Evolutionary conservation across 345 rosid species (phyloP).

Genomic region (Populus simonii): DNA sequence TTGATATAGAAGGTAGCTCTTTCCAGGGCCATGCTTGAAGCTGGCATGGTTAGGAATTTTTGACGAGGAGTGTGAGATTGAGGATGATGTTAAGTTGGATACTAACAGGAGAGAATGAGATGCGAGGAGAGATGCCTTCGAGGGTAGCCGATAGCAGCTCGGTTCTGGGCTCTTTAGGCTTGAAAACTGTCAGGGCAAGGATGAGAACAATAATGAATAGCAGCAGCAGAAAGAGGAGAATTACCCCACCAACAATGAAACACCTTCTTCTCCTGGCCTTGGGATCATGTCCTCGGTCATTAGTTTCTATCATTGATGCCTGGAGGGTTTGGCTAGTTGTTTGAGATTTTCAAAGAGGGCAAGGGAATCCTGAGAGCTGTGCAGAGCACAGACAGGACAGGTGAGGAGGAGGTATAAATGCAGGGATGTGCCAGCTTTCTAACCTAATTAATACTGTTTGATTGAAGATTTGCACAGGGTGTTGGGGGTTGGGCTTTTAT

Average conservation of each 20-base stretch:
- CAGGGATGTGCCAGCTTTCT: not conserved
- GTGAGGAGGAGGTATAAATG: not conserved
- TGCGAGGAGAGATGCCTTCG: conserved; percentile 41
- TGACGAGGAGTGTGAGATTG: conserved; percentile 32
- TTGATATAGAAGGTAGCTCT: conserved; percentile 31
- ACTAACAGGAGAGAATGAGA: conserved; percentile 31
- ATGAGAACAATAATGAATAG: conserved; percentile 27
- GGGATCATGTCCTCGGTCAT: not conserved
- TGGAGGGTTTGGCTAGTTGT: not conserved
- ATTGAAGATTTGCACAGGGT: not conserved
- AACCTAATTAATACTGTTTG: not conserved
- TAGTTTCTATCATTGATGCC: conserved; percentile 4
- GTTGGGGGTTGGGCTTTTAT: conserved; percentile 8
- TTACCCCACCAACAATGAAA: conserved; percentile 9
- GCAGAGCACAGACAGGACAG: not conserved
- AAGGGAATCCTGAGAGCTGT: not conserved
- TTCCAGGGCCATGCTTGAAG: conserved; percentile 45
- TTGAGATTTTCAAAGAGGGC: no score
- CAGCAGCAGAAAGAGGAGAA: conserved; percentile 25
- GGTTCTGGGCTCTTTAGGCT: conserved; percentile 33
- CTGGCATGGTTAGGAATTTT: conserved; percentile 42
- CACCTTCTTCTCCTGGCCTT: conserved; percentile 16
- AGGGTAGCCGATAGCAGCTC: conserved; percentile 36
- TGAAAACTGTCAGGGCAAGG: conserved; percentile 46
- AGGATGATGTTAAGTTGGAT: conserved; percentile 48